phyloP scores from a whole-genome alignment of 495 filamentous ascomycete genomes.

The Penicillium herquei region DNA sequence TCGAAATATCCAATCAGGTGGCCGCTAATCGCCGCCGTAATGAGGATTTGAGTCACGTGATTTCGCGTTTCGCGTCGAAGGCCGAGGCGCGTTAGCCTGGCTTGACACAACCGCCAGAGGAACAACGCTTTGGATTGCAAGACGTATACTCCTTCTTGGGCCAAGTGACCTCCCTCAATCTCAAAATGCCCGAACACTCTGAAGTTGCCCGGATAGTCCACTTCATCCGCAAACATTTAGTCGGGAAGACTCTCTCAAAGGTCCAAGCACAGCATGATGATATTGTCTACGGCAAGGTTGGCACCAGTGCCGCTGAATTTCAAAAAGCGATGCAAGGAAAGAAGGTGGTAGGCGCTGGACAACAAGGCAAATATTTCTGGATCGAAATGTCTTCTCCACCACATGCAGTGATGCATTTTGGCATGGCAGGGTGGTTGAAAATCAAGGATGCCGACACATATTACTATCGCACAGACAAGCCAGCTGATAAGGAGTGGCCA shows the following conservation, averaged over 20 bases:
- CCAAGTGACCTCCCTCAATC: neutral
- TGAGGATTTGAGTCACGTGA: constrained; percentile 17
- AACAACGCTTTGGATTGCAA: neutral
- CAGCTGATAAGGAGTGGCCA: constrained; percentile 71
- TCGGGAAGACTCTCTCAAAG: constrained; percentile 73
- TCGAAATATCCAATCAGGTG: too few species aligned
- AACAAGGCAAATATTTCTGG: constrained; percentile 98
- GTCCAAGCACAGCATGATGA: constrained; percentile 72
- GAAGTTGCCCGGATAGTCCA: constrained; percentile 87
- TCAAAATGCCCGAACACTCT: constrained; percentile 74
- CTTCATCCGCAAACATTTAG: constrained; percentile 74
- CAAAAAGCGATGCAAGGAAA: constrained; percentile 71
- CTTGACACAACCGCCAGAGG: neutral
- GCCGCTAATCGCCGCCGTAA: too few species aligned
- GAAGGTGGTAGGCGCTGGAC: constrained; percentile 69
- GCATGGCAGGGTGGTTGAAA: constrained; percentile 87
- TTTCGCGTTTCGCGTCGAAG: constrained; percentile 18
- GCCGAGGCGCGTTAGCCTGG: constrained; percentile 6
- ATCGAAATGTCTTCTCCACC: constrained; percentile 70
- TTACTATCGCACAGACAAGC: constrained; percentile 70
- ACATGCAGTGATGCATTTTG: constrained; percentile 89
- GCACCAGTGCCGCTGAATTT: constrained; percentile 71
- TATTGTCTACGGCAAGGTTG: constrained; percentile 84
- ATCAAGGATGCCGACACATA: constrained; percentile 72
- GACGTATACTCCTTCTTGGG: too few species aligned